Evolutionary conservation across 176 grass and related monocot species (phyloP), one percentile per base, ranked within the genome.

Genomic region (Musa troglodytarum): DNA sequence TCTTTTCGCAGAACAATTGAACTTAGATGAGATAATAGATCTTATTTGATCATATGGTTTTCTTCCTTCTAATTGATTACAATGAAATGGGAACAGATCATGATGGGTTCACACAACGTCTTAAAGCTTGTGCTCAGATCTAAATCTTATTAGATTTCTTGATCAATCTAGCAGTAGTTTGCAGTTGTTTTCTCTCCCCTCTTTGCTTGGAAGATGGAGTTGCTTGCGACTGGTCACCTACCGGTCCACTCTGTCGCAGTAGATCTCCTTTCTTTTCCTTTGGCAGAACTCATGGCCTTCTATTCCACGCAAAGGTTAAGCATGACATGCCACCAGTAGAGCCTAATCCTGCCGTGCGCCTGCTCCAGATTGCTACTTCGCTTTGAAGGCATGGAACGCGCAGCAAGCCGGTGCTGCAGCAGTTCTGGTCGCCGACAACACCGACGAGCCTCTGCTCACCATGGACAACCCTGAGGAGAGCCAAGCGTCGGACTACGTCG

Each of bases 351-450:
- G 52, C 24, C 9, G 20, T 62, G 12, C 66, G 20, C 54, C 61
- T 73, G 25, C 53, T 76, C 3, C 80, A 98, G 94, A 87, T 11
- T 98, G 94, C 85, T 98, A 85, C 88, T 93, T 98, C 79, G 94
- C 90, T 20, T 80, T 89, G 74, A 98, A 98, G 86, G 80, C 94
- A 87, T 98, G 94, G 94, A 63, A 98, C 79, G 90, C 88, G 59
- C 90, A 98, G 77, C 1, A 7, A 1, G 94, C 90, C 1, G 94
- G 94, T 73, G 94, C 90, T 0, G 94, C 85, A 1, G 94, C 94
- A 16, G 90, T 98, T 28, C 86, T 98, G 6, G 82, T 98, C 2
- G 88, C 89, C 13, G 90, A 98, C 78, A 87, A 9, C 78, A 78
- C 53, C 49, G 75, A 91, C n/a, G 94, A 98, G 84, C 88, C 86